Base-by-base conservation (phyloP, 2,329 filamentous ascomycete genomes). In the Trichophyton simii region DNA sequence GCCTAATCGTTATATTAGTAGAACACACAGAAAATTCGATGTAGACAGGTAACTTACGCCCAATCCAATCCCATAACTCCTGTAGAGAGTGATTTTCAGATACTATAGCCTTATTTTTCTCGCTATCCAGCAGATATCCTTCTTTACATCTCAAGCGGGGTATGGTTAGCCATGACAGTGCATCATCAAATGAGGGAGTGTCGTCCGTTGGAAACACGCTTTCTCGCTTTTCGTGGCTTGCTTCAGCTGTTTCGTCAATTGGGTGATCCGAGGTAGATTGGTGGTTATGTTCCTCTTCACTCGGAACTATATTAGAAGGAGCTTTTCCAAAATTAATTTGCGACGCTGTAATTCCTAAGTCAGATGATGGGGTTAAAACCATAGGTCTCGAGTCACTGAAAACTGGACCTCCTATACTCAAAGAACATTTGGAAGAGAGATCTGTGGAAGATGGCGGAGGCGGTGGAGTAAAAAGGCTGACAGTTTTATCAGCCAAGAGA, bases 1-100 rank as follows among this genome's bases (percentile, higher is more conserved):
- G 57, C 72, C 75, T 77, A 62, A 11, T 25, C 6, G 6, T 31
- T 58, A 6, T 20, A 66, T 52, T 44, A 58, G 63, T 25, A 52
- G 1, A 13, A 18, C 3, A 22, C 20, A 9, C 3, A 41, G 34
- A 7, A 57, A 8, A 4, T 20, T 60, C 61, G 9, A 6, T 36
- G 42, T 46, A 6, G 34, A 11, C n/a, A 2, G n/a, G 15, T 2
- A 22, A 66, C 76, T 66, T 68, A 77, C 82, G 78, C 63, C 79
- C 74, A 38, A 85, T 72, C 69, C 82, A 81, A 52, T 76, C 76
- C 84, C 84, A 87, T 38, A 85, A 75, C 5, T 80, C 79, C 60
- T 82, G 79, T 3, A 86, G 73, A 69, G 77, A 78, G 55, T 77
- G 77, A 66, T 85, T 79, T 59, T 84, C 82, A 1, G 76, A 72